Evolutionary conservation across 2,329 filamentous ascomycete genomes (phyloP).

Genomic region (Colletotrichum siamense): DNA sequence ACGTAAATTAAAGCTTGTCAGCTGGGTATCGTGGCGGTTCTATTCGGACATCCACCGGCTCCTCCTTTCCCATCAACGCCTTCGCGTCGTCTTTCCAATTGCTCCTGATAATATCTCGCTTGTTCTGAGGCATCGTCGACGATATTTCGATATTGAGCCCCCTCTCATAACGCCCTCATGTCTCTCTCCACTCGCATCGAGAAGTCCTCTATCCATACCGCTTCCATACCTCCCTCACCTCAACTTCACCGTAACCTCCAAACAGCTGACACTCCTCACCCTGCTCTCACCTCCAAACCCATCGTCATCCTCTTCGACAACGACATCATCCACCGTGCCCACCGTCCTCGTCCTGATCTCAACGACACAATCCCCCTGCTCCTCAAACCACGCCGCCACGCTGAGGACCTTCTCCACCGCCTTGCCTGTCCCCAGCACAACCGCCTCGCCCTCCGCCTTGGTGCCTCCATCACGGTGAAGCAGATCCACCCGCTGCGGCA

Average conservation of each 20-base stretch:
- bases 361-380: slow-evolving; percentile 64
- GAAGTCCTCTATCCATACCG: background rate
- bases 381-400: slow-evolving; percentile 69
- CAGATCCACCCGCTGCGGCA: slow-evolving; percentile 51
- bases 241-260: slow-evolving; percentile 54
- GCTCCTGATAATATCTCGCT: background rate
- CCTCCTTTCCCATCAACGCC: background rate
- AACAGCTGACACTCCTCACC: slow-evolving; percentile 53
- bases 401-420: slow-evolving; percentile 69
- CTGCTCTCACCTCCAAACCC: slow-evolving; percentile 41
- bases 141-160: background rate
- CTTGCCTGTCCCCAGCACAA: slow-evolving; percentile 68
- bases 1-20: background rate
- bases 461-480: slow-evolving; percentile 38
- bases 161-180: background rate
- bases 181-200: background rate
- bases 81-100: background rate
- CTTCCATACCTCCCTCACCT: slow-evolving; percentile 39
- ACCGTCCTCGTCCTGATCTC: slow-evolving; percentile 67
- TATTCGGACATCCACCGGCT: background rate
- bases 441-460: slow-evolving; percentile 46
- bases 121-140: background rate
- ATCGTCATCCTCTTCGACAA: slow-evolving; percentile 43
- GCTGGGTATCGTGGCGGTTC: background rate
- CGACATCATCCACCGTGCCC: slow-evolving; percentile 71